Percentiles rank a stretch among this genome's conserved stretches.
phyloP scores from a whole-genome alignment of 768 basidiomycete genomes.

The Calocybe cyanea region DNA sequence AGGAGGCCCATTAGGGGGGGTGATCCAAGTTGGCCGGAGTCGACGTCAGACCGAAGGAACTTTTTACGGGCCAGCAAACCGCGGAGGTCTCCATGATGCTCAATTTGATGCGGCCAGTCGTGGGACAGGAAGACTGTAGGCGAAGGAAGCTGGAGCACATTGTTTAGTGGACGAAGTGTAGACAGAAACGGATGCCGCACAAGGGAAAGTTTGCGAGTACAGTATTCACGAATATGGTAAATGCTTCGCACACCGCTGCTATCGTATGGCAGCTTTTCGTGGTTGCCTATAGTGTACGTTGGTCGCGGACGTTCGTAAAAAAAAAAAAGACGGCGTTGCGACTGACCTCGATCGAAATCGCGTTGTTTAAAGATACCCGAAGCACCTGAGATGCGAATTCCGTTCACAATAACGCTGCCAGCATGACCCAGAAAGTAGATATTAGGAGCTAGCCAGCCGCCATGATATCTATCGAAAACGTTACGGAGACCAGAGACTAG shows the following conservation, averaged over 20 bases:
- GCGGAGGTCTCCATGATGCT: slow-evolving; percentile 68
- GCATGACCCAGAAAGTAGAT: slow-evolving; percentile 95
- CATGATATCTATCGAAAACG: slow-evolving; percentile 67
- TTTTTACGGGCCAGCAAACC: slow-evolving; percentile 71
- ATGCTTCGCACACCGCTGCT: slow-evolving; percentile 69
- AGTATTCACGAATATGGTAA: slow-evolving; percentile 89
- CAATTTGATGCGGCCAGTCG: slow-evolving; percentile 92
- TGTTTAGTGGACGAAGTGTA: slow-evolving; percentile 12
- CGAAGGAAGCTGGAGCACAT: slow-evolving; percentile 43
- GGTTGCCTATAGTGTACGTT: slow-evolving; percentile 49
- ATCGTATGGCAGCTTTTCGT: slow-evolving; percentile 82
- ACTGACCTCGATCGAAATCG: slow-evolving; percentile 67
- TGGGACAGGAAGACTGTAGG: slow-evolving; percentile 87
- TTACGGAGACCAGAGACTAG: background rate
- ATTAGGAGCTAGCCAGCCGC: slow-evolving; percentile 95
- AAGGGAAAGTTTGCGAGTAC: slow-evolving; percentile 72
- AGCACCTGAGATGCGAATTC: slow-evolving; percentile 82
- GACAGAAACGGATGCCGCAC: slow-evolving; percentile 31
- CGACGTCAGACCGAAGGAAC: slow-evolving; percentile 71
- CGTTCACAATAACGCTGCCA: slow-evolving; percentile 84
- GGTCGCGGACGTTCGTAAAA: background rate
- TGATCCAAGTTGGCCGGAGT: slow-evolving; percentile 69
- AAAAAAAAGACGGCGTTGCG: background rate
- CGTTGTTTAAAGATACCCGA: slow-evolving; percentile 87
- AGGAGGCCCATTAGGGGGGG: slow-evolving; percentile 82